Evolutionary conservation across 2,329 filamentous ascomycete species (phyloP).

Genomic region (Scopulariopsis brevicaulis): DNA sequence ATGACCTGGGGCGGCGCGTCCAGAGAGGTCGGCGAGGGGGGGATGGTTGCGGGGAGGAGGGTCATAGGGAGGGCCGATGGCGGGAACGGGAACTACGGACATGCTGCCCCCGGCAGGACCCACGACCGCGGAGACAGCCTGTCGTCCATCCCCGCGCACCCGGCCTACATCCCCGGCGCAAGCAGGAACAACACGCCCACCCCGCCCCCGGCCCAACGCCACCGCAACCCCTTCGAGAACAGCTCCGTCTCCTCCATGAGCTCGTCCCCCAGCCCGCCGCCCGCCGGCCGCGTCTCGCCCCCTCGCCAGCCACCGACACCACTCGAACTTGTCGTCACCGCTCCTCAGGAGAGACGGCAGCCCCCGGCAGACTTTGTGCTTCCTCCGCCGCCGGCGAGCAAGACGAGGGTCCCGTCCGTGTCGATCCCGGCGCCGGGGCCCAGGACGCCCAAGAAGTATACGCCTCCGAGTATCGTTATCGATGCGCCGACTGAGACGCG

Average conservation of each 20-base stretch:
- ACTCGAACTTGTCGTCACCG: background rate
- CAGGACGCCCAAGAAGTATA: slow-evolving; percentile 27
- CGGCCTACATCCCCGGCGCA: slow-evolving; percentile 31
- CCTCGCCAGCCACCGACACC: slow-evolving; percentile 4
- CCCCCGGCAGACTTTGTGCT: slow-evolving; percentile 7
- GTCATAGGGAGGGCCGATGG: background rate
- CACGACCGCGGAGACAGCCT: background rate
- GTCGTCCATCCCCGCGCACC: slow-evolving; percentile 28
- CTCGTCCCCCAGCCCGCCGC: slow-evolving; percentile 19
- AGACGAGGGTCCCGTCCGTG: slow-evolving; percentile 20
- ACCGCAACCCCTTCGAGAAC: background rate
- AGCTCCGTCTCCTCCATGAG: background rate
- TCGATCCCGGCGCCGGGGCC: slow-evolving; percentile 24
- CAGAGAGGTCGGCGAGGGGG: no score
- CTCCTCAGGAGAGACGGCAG: background rate
- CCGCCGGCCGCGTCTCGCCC: slow-evolving; percentile 17
- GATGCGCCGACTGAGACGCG: background rate
- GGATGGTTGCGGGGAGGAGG: slow-evolving; percentile 10
- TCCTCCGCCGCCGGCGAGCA: slow-evolving; percentile 15
- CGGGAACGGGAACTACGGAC: background rate
- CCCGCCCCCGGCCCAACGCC: slow-evolving; percentile 1
- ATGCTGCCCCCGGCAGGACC: background rate
- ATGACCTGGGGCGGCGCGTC: no score
- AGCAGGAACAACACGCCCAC: slow-evolving; percentile 10
- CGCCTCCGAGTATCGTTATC: slow-evolving; percentile 16